Percentiles rank a stretch among this genome's conserved stretches.
Conservation (phyloP, 2,329 filamentous ascomycete genomes). For the Chaetothyriales sp. region DNA sequence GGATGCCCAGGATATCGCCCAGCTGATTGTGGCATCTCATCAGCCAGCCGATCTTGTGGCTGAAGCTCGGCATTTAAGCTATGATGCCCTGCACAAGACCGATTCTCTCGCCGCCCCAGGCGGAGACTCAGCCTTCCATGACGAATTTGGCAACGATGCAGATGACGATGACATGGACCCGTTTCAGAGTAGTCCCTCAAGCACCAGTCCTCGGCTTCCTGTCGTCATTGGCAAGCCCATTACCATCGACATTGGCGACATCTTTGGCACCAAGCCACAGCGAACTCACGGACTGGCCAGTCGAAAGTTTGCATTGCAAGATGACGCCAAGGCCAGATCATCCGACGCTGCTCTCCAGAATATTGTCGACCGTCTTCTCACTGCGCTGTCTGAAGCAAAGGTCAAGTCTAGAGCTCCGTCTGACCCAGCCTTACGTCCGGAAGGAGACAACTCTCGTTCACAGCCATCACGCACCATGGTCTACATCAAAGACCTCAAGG, state of each 20-base stretch:
- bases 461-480: constrained; percentile 42
- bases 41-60: constrained; percentile 4
- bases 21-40: constrained; percentile 23
- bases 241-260: constrained; percentile 10
- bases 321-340: not conserved
- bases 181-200: constrained; percentile 3
- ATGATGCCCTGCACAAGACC: constrained; percentile 12
- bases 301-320: not conserved
- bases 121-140: constrained; percentile 1
- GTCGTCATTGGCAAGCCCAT: constrained; percentile 11
- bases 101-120: not conserved
- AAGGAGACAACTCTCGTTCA: not conserved
- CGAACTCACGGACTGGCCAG: not conserved
- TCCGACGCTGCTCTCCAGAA: not conserved
- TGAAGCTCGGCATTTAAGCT: constrained; percentile 14
- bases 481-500: constrained; percentile 67
- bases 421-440: not conserved
- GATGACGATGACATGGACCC: constrained; percentile 11
- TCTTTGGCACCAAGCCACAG: constrained; percentile 1
- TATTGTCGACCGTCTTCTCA: not conserved
- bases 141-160: constrained; percentile 13
- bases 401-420: not conserved
- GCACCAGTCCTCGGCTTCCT: constrained; percentile 8
- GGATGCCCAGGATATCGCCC: constrained; percentile 34
- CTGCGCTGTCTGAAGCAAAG: not conserved